These are phyloP conservation scores for Mucuna pruriens DNA, from an alignment of 306 rosid species.

Conservation along the genomic window DNA sequence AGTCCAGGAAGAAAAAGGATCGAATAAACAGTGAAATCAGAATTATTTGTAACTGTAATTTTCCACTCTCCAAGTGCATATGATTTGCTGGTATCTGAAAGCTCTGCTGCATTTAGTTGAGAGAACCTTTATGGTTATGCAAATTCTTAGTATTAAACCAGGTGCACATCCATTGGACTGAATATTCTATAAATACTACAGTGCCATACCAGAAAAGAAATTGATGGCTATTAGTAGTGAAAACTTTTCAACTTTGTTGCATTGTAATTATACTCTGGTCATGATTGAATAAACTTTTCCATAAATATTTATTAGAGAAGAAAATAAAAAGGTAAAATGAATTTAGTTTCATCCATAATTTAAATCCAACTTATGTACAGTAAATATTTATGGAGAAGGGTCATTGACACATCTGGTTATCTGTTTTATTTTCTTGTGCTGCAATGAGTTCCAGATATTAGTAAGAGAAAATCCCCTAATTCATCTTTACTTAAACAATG, in stretches of 20 bases:
- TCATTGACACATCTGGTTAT: neutral
- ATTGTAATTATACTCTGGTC: neutral
- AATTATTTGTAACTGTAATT: neutral
- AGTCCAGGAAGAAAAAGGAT: too few species aligned
- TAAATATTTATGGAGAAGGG: too few species aligned
- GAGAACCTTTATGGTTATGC: neutral
- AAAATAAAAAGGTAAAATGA: too few species aligned
- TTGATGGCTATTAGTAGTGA: neutral
- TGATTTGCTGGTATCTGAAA: neutral
- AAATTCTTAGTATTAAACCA: slow-evolving; percentile 1
- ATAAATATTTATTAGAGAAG: too few species aligned
- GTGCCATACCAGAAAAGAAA: neutral
- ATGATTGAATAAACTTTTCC: too few species aligned
- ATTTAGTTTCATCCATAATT: too few species aligned
- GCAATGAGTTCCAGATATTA: neutral
- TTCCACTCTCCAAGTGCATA: neutral
- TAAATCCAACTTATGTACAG: too few species aligned
- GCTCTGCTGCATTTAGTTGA: neutral
- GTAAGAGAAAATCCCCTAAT: neutral
- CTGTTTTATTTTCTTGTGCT: slow-evolving; percentile 14
- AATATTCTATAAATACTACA: neutral
- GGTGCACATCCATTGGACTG: neutral
- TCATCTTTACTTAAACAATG: neutral
- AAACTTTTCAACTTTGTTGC: neutral
- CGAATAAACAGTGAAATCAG: neutral